Conservation (phyloP, 2,329 filamentous ascomycete species). For the Colletotrichum tropicale region DNA sequence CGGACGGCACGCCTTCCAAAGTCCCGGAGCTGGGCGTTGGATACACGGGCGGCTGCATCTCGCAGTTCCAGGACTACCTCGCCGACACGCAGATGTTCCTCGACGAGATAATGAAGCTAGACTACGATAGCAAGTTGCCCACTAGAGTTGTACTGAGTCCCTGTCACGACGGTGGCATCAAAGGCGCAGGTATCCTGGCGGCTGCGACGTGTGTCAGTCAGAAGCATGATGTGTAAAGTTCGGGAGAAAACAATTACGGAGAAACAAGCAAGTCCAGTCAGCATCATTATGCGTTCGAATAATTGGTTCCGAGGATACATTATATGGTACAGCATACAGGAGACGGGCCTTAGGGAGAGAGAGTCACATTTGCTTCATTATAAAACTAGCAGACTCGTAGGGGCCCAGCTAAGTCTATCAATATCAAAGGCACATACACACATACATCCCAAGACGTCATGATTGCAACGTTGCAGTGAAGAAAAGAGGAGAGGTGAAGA, state of each 20-base stretch:
- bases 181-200: conserved; percentile 64
- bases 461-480: neutral
- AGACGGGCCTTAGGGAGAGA: neutral
- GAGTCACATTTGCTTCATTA: neutral
- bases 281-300: neutral
- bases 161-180: conserved; percentile 67
- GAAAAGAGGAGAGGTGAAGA: neutral
- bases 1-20: conserved; percentile 18
- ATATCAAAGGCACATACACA: neutral
- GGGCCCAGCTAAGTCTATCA: neutral
- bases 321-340: neutral
- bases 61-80: conserved; percentile 78
- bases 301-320: neutral
- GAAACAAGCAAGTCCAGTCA: neutral
- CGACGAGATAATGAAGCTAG: conserved; percentile 52
- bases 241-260: neutral
- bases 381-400: neutral
- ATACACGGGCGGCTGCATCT: conserved; percentile 81
- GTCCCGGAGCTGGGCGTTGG: conserved; percentile 70
- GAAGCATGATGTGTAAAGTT: conserved; percentile 1
- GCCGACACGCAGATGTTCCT: conserved; percentile 72
- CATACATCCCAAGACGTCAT: neutral
- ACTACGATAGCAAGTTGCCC: conserved; percentile 37
- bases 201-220: conserved; percentile 44
- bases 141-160: conserved; percentile 54